Percentiles rank a stretch among this genome's conserved stretches.
These are phyloP conservation scores for Hanseniaspora osmophila DNA, from an alignment of 805 yeast genomes.

Conservation along the genomic window DNA sequence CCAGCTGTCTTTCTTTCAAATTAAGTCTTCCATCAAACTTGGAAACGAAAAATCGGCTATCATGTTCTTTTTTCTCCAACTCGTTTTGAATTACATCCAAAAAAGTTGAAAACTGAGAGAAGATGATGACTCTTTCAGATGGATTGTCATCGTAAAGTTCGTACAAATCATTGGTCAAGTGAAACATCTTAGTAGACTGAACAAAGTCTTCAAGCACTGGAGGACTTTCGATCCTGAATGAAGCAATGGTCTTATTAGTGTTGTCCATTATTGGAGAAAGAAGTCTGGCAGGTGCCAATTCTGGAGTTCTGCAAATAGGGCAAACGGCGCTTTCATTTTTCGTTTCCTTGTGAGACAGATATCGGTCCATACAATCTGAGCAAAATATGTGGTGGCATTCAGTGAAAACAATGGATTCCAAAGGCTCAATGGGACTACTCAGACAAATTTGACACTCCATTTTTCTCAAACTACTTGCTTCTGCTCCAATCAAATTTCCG, in stretches of 20 bases:
- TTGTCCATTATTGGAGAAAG: neutral
- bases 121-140: conserved; percentile 66
- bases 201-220: conserved; percentile 29
- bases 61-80: conserved; percentile 34
- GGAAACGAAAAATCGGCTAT: conserved; percentile 32
- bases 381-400: conserved; percentile 79
- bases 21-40: conserved; percentile 82
- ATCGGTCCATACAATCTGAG: conserved; percentile 47
- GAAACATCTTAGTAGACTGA: conserved; percentile 57
- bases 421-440: conserved; percentile 41
- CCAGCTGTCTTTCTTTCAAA: conserved; percentile 46
- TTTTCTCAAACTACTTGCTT: neutral
- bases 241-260: conserved; percentile 15
- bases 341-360: conserved; percentile 22
- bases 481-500: neutral
- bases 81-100: conserved; percentile 44
- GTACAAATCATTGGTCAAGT: conserved; percentile 42
- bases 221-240: conserved; percentile 15
- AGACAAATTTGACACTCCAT: conserved; percentile 81
- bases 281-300: neutral
- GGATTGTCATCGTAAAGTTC: conserved; percentile 35
- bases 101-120: conserved; percentile 73
- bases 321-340: neutral
- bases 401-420: conserved; percentile 42
- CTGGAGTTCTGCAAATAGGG: neutral